Base-by-base conservation (phyloP, 2,329 filamentous ascomycete species). In the Aspergillus fijiensis region DNA sequence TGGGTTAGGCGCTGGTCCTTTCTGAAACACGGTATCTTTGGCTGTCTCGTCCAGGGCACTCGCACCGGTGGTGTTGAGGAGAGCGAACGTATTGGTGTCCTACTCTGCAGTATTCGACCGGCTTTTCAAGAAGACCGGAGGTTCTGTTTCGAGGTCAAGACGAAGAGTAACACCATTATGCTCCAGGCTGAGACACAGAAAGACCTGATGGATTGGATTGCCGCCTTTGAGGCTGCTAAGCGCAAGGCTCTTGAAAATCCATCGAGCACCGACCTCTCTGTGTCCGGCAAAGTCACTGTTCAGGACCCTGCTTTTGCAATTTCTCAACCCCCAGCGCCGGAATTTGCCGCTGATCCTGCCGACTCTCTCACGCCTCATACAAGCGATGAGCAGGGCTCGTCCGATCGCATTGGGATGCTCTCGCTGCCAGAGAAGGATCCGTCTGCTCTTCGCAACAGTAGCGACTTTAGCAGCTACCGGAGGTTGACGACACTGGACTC, bases 111-210 rank as follows among this genome's bases (percentile, higher is more conserved):
- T 70, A 90, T 95, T 52, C 91, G 94, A 69, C 92, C 93, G 19
- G 92, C 93, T 0, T 89, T 96, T 55, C 88, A 91, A 66, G 95
- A 99, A 76, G 95, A 99, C 70, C 87, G 95, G 45, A 86, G 95
- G 16, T 99, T 98, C 76, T 98, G 95, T 74, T 97, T 99, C 70
- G 95, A 99, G 76, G 90, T 99, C 70, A 99, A 98, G 81, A 99
- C 95, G 2, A 99, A 97, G 76, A 96, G 91, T 70, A 90, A 90
- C 63, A 95, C 89, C 53, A 87, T 96, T 64, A 80, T 97, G 60
- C 82, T 99, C 3, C 95, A 99, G 77, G 91, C 94, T 4, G 95
- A 99, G 74, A 96, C 92, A 0, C 95, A 99, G 73, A 82, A 81
- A 53, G 91, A 98, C 72, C 84, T 99, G n/a, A 92, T 90, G 60